phyloP scores from a whole-genome alignment of 176 grass and related monocot species.

The Rhynchospora breviuscula region DNA sequence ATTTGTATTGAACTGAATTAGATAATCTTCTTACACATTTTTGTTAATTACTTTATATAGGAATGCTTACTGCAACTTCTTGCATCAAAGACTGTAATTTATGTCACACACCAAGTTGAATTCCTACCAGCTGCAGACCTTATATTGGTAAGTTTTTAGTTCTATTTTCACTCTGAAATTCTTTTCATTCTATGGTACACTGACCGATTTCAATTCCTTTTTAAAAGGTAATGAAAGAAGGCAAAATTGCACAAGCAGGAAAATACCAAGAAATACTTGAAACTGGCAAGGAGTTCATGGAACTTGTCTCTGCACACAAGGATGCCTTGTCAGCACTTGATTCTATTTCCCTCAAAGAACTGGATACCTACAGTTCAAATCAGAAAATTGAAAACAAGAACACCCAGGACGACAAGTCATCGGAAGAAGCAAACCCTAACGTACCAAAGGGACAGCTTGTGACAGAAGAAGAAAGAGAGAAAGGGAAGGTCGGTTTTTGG shows the following conservation, averaged over 20 bases:
- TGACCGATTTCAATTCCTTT: not conserved
- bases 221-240: conserved; percentile 57
- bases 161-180: not conserved
- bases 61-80: conserved; percentile 57
- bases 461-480: conserved; percentile 90
- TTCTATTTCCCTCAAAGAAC: not conserved
- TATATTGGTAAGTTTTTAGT: conserved; percentile 62
- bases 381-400: not conserved
- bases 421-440: conserved; percentile 6
- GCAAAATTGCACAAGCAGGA: conserved; percentile 50
- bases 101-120: conserved; percentile 92
- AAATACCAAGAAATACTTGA: conserved; percentile 44
- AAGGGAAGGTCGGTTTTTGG: conserved; percentile 78
- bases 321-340: conserved; percentile 41
- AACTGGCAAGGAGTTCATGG: conserved; percentile 45
- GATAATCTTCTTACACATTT: not conserved
- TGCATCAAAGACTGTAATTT: conserved; percentile 68
- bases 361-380: not conserved
- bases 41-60: conserved; percentile 21
- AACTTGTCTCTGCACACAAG: conserved; percentile 44
- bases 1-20: conserved; percentile 28
- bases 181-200: not conserved
- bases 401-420: not conserved
- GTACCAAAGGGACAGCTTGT: conserved; percentile 46
- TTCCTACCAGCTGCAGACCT: conserved; percentile 81